phyloP scores from a whole-genome alignment of 257 asterid species.

The Leonotis leonurus region DNA sequence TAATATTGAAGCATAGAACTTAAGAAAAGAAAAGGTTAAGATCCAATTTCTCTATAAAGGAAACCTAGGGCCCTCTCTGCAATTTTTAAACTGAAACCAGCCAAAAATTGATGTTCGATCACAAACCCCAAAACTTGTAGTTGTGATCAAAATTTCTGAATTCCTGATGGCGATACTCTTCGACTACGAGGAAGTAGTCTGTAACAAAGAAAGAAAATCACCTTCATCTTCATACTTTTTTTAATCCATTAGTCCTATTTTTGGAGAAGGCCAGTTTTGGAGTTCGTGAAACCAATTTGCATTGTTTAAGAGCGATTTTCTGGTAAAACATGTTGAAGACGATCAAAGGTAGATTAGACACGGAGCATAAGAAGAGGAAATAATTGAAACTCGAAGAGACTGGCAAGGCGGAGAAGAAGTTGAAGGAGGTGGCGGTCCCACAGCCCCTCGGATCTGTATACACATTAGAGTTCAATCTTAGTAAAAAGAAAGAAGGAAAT shows the following conservation, averaged over 20 bases:
- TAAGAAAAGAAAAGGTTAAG: too few relatives aligned
- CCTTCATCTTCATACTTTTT: too few relatives aligned
- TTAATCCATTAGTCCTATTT: slow-evolving; percentile 75
- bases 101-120: not conserved
- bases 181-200: slow-evolving; percentile 36
- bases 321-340: slow-evolving; percentile 48
- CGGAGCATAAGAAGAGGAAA: slow-evolving; percentile 50
- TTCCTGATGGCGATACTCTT: slow-evolving; percentile 42
- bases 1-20: too few relatives aligned
- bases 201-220: too few relatives aligned
- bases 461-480: too few relatives aligned
- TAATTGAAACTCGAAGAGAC: slow-evolving; percentile 25
- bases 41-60: too few relatives aligned
- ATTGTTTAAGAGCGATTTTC: slow-evolving; percentile 54
- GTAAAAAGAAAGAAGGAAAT: too few relatives aligned
- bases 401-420: slow-evolving; percentile 14
- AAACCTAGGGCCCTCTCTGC: too few relatives aligned
- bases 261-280: slow-evolving; percentile 55
- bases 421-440: slow-evolving; percentile 26
- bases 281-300: slow-evolving; percentile 70
- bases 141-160: not conserved
- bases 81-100: too few relatives aligned
- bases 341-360: slow-evolving; percentile 50
- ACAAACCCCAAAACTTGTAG: not conserved
- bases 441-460: too few relatives aligned